Evolutionary conservation across 805 yeast genomes (phyloP), one percentile per base, ranked within the genome.

Genomic region (Starmerella lactis-condensi): DNA sequence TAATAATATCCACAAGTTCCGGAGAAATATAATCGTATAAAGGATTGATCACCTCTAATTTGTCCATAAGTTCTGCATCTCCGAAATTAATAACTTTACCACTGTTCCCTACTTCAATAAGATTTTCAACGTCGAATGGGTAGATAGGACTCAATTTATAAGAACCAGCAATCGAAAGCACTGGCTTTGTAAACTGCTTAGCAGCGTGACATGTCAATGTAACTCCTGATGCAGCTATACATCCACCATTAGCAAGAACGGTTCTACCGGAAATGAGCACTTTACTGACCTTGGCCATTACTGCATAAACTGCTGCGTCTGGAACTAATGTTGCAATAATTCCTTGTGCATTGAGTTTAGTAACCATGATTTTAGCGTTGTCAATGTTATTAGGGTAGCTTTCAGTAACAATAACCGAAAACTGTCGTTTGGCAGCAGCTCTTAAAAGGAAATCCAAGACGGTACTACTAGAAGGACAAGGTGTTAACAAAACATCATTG

Each of bases 261-360:
- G 93, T 71, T 38, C 77, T 67, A 4, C 96, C 75, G 23, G 96
- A 95, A 32, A 91, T 68, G 36, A 89, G 70, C 19, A 89, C 98
- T 52, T 91, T 91, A 26, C 95, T 94, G 4, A 89, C 96, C 41
- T 94, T 64, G 23, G 94, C 77, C 96, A 89, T 89, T 28, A 89
- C 81, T 0, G 98, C 95, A 54, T 75, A 81, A 0, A 75, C 82
- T 17, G 92, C 75, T 4, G 92, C 67, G 50, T 89, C 99, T 1
- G 98, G 95, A 22, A 89, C 76, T 33, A 89, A 67, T 2, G 83
- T 76, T 2, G 94, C 74, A 40, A 82, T 92, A 28, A 89, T 79
- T 32, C 83, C 78, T 34, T 85, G 81, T 34, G 71, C 75, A 1
- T 92, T 75, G 40, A 89, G 64, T 34, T 66, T 68, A 45, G 70